Evolutionary conservation across 192 early-diverging fungal genomes (phyloP).

Genomic region (Backusella liffmaniae): DNA sequence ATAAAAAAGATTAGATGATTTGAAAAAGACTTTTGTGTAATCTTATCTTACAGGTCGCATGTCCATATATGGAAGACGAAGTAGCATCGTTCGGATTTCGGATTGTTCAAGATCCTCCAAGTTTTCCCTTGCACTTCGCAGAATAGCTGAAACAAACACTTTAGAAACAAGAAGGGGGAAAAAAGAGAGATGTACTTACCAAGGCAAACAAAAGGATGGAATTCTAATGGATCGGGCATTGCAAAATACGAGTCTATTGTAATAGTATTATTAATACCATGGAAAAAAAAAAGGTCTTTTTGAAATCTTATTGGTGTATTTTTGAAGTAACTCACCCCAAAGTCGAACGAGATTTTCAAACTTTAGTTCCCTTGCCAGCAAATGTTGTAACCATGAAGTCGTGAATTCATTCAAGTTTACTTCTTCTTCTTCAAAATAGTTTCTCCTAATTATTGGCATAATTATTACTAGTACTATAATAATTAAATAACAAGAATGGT

Average conservation of each 20-base stretch:
- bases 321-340: slow-evolving; percentile 53
- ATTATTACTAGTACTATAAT: neutral
- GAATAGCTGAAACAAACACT: slow-evolving; percentile 54
- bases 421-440: slow-evolving; percentile 95
- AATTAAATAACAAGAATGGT: slow-evolving; percentile 13
- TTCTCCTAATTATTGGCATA: slow-evolving; percentile 42
- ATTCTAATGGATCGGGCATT: slow-evolving; percentile 64
- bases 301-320: neutral
- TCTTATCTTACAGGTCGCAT: slow-evolving; percentile 52
- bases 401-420: slow-evolving; percentile 86
- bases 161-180: neutral
- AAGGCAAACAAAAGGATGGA: slow-evolving; percentile 86
- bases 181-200: slow-evolving; percentile 19
- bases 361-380: slow-evolving; percentile 84
- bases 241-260: slow-evolving; percentile 82
- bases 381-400: slow-evolving; percentile 76
- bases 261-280: too few relatives aligned
- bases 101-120: slow-evolving; percentile 91
- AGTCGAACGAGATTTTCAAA: slow-evolving; percentile 74
- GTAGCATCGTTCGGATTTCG: slow-evolving; percentile 81
- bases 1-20: neutral
- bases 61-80: slow-evolving; percentile 74
- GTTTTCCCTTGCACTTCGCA: slow-evolving; percentile 70
- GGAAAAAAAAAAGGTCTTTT: neutral
- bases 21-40: neutral